A percentile compares a stretch with the other conserved stretches of the same genome.
These are phyloP conservation scores for Acephala macrosclerotiorum DNA, from an alignment of 2,329 filamentous ascomycete species.

Conservation along the genomic window DNA sequence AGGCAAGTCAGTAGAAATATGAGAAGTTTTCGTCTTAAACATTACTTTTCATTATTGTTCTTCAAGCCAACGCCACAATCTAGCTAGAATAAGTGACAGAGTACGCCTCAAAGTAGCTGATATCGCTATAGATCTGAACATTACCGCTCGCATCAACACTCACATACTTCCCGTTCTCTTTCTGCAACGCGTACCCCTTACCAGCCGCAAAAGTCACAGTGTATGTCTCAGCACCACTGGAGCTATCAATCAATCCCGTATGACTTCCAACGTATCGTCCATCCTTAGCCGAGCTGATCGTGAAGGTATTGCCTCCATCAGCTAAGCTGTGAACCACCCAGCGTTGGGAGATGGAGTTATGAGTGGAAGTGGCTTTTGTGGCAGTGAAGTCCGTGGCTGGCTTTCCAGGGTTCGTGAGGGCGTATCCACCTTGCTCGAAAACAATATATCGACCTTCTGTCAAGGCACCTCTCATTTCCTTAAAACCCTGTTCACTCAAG, in stretches of 20 bases:
- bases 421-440: constrained; percentile 54
- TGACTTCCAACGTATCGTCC: constrained; percentile 46
- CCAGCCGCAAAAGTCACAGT: constrained; percentile 26
- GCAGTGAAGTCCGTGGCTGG: constrained; percentile 36
- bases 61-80: neutral
- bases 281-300: constrained; percentile 51
- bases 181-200: constrained; percentile 33
- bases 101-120: constrained; percentile 29
- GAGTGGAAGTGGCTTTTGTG: constrained; percentile 43
- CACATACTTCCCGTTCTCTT: constrained; percentile 36
- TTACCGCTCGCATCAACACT: constrained; percentile 27
- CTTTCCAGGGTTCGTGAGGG: constrained; percentile 48
- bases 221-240: constrained; percentile 30
- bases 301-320: constrained; percentile 43
- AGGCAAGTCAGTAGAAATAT: no score
- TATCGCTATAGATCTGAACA: constrained; percentile 26
- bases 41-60: neutral
- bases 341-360: constrained; percentile 52
- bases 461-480: constrained; percentile 57
- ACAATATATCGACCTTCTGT: constrained; percentile 63
- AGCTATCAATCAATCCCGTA: constrained; percentile 23
- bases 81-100: constrained; percentile 36
- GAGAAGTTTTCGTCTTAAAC: no score
- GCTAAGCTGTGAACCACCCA: constrained; percentile 54
- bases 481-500: constrained; percentile 61